phyloP scores from a whole-genome alignment of 179 eudicot species.

The Silene noctiflora region DNA sequence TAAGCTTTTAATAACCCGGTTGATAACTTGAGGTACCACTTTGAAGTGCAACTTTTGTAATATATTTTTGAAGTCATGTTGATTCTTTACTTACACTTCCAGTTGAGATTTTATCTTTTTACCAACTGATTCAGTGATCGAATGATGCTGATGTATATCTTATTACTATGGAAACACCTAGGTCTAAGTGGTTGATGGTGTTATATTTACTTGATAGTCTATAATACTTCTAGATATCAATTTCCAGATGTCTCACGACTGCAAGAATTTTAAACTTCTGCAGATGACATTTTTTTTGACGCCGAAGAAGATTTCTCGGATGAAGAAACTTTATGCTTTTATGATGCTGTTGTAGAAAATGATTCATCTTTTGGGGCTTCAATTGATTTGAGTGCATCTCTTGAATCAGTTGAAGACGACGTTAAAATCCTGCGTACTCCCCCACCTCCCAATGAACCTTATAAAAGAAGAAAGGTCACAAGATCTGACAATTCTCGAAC shows the following conservation, averaged over 20 bases:
- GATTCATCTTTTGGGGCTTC: slow-evolving; percentile 37
- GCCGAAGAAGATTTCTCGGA: slow-evolving; percentile 57
- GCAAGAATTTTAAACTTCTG: slow-evolving; percentile 16
- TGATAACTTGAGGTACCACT: not conserved
- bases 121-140: not conserved
- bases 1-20: not conserved
- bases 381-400: slow-evolving; percentile 31
- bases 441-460: slow-evolving; percentile 64
- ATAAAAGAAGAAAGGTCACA: slow-evolving; percentile 74
- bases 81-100: not conserved
- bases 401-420: slow-evolving; percentile 27
- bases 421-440: slow-evolving; percentile 46
- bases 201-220: not conserved
- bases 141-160: not conserved
- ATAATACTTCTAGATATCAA: not conserved
- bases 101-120: not conserved
- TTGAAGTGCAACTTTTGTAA: not conserved
- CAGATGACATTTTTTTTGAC: slow-evolving; percentile 78
- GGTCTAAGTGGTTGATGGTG: not conserved
- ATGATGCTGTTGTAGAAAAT: slow-evolving; percentile 32
- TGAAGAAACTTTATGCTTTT: slow-evolving; percentile 34
- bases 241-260: slow-evolving; percentile 1
- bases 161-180: not conserved
- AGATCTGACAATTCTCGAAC: slow-evolving; percentile 35
- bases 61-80: not conserved